Evolutionary conservation across 306 rosid species (phyloP).

Genomic region (Cyamopsis tetragonoloba): DNA sequence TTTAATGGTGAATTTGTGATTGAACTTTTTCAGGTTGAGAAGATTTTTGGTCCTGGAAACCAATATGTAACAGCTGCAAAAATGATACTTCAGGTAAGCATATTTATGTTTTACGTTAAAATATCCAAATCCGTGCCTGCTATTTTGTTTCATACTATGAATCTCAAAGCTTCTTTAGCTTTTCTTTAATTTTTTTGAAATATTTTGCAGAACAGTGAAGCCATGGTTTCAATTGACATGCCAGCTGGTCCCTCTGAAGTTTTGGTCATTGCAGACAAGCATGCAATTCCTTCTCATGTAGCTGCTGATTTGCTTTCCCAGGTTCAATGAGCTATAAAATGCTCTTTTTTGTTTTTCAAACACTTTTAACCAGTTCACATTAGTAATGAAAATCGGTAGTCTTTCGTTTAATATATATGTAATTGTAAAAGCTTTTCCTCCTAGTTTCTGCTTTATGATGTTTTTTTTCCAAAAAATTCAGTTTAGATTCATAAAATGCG

Average conservation of each 20-base stretch:
- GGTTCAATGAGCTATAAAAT: slow-evolving; percentile 43
- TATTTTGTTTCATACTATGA: not conserved
- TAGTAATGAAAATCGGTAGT: not conserved
- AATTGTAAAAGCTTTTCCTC: slow-evolving; percentile 8
- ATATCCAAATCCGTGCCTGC: not conserved
- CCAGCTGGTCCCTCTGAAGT: slow-evolving; percentile 99
- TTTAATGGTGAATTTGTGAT: slow-evolving; percentile 20
- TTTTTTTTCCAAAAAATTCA: not conserved
- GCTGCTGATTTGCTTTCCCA: slow-evolving; percentile 99
- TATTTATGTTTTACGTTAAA: not conserved
- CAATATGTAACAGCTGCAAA: slow-evolving; percentile 99
- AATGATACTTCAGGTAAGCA: slow-evolving; percentile 90
- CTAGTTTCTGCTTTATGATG: slow-evolving; percentile 8
- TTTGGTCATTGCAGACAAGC: slow-evolving; percentile 88
- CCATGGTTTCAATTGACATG: slow-evolving; percentile 98
- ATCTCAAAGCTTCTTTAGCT: not conserved
- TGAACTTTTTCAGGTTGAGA: slow-evolving; percentile 63
- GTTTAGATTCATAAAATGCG: not conserved
- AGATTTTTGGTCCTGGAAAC: slow-evolving; percentile 94
- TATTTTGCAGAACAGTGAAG: slow-evolving; percentile 83
- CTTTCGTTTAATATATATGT: not conserved
- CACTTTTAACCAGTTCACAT: not conserved
- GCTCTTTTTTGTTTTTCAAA: not conserved
- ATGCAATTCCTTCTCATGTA: slow-evolving; percentile 79
- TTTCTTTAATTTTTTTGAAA: not conserved